Evolutionary conservation across 129 eudicot species (phyloP).

Genomic region (Glebionis coronaria): DNA sequence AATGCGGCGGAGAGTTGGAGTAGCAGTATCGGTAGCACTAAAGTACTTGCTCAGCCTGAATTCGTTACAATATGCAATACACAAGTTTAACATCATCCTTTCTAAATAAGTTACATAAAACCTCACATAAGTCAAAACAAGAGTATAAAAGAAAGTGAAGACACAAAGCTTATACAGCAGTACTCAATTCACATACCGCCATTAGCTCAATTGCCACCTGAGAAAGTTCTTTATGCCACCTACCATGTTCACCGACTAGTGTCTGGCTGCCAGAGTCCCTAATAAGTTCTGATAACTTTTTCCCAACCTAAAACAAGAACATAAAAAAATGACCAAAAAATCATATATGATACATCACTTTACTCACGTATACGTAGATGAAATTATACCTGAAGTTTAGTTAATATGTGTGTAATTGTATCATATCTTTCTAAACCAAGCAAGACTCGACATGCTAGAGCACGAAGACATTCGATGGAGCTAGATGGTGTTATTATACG

Average conservation of each 20-base stretch:
- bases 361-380: background rate
- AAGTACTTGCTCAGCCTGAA: conserved; percentile 94
- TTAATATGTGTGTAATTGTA: conserved; percentile 86
- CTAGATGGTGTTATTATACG: conserved; percentile 76
- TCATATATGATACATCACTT: background rate
- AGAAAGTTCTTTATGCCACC: conserved; percentile 94
- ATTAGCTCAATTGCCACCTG: conserved; percentile 96
- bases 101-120: background rate
- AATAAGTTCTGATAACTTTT: conserved; percentile 88
- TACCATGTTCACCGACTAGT: conserved; percentile 72
- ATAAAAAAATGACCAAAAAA: background rate
- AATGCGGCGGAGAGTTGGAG: conserved; percentile 89
- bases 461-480: conserved; percentile 89
- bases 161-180: background rate
- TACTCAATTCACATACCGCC: conserved; percentile 54
- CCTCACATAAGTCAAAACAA: background rate
- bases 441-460: conserved; percentile 91
- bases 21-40: conserved; percentile 99
- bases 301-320: conserved; percentile 68
- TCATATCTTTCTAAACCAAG: conserved; percentile 99
- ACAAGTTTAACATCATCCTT: background rate
- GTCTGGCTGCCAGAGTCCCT: conserved; percentile 81
- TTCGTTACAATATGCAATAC: conserved; percentile 73
- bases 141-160: background rate
- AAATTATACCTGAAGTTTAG: conserved; percentile 80